Percentiles rank a stretch among this genome's conserved stretches.
These are phyloP conservation scores for Leishmania guyanensis DNA, from an alignment of 208 protist genomes.

Conservation along the genomic window DNA sequence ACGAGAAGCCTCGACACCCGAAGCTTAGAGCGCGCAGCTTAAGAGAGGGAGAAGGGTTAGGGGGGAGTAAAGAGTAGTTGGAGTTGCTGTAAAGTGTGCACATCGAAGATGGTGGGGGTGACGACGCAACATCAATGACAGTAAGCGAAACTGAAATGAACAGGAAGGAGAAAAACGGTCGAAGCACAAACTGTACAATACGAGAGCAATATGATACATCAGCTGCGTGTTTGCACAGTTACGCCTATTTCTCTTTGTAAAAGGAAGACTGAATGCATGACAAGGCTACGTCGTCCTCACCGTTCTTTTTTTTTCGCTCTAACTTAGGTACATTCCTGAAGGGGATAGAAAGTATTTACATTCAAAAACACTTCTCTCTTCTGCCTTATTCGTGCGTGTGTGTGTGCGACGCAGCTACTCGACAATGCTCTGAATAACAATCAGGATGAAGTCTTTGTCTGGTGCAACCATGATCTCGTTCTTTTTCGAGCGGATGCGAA, in stretches of 20 bases:
- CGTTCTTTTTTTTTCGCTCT: background rate
- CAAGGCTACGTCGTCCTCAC: background rate
- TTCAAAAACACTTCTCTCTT: background rate
- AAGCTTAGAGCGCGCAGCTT: background rate
- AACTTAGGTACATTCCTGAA: background rate
- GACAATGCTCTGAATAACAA: slow-evolving; percentile 90
- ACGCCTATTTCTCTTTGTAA: background rate
- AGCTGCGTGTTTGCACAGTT: background rate
- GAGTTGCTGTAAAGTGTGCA: too few species aligned
- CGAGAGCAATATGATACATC: background rate
- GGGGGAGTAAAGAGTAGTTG: background rate
- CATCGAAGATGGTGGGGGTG: background rate
- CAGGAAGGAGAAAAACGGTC: background rate
- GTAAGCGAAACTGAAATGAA: background rate
- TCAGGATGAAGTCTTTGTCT: slow-evolving; percentile 91
- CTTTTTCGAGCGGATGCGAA: slow-evolving; percentile 95
- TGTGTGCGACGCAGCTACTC: slow-evolving; percentile 20
- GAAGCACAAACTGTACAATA: background rate
- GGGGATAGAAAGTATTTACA: slow-evolving; percentile 11
- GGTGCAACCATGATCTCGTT: slow-evolving; percentile 97
- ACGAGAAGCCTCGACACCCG: background rate
- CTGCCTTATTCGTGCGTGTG: background rate
- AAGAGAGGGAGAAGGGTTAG: background rate
- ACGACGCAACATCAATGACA: too few species aligned
- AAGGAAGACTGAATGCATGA: slow-evolving; percentile 1